phyloP scores from a whole-genome alignment of 1,284 basidiomycete genomes.

The Stygiomarasmius scandens region DNA sequence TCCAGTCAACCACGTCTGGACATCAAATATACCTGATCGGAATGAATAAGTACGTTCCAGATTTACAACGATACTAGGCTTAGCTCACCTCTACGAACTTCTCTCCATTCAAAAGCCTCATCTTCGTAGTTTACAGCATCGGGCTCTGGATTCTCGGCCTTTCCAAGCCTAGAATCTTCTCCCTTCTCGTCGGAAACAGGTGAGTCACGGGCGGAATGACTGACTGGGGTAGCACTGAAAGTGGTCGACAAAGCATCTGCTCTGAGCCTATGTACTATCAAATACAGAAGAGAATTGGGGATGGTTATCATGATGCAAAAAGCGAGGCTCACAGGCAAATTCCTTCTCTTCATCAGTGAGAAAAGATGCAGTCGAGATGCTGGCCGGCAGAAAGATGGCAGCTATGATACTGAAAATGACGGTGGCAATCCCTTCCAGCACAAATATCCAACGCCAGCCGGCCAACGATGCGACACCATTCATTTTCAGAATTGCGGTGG shows the following conservation, averaged over 20 bases:
- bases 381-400: conserved; percentile 58
- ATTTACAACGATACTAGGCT: too few relatives aligned
- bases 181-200: too few relatives aligned
- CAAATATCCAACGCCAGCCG: conserved; percentile 67
- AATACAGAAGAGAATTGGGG: too few relatives aligned
- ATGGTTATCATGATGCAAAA: too few relatives aligned
- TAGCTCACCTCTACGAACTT: conserved; percentile 56
- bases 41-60: too few relatives aligned
- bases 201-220: conserved; percentile 4
- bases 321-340: conserved; percentile 58
- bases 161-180: too few relatives aligned
- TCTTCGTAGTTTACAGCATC: conserved; percentile 40
- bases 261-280: conserved; percentile 47
- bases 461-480: conserved; percentile 55
- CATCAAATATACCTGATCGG: conserved; percentile 49
- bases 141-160: conserved; percentile 29
- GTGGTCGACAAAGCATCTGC: too few relatives aligned
- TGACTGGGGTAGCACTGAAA: neutral
- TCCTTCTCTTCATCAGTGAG: conserved; percentile 61
- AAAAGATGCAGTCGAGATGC: conserved; percentile 62
- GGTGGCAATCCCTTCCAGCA: conserved; percentile 69
- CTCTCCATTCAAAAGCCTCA: conserved; percentile 59
- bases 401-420: conserved; percentile 55
- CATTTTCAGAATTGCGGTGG: conserved; percentile 61
- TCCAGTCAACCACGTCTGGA: conserved; percentile 63